These are phyloP conservation scores for Solanum microdontum DNA, from an alignment of 257 asterid genomes.

Conservation along the genomic window DNA sequence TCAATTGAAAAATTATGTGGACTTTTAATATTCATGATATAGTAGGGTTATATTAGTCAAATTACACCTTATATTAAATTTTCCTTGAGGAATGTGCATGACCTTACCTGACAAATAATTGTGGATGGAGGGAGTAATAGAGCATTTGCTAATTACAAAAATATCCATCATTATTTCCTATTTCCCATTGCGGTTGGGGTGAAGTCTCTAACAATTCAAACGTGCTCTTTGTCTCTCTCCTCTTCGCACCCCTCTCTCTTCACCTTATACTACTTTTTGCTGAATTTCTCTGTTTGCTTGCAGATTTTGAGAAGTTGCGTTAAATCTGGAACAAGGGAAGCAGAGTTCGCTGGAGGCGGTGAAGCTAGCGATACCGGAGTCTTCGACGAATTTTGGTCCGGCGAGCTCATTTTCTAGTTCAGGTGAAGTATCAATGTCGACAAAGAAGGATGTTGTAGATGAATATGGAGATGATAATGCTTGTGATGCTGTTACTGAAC, in stretches of 20 bases:
- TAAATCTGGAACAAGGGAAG: not conserved
- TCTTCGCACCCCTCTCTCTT: not conserved
- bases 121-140: too few relatives aligned
- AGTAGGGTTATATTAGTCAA: too few relatives aligned
- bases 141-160: not conserved
- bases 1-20: too few relatives aligned
- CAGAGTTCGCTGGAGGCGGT: slow-evolving; percentile 19
- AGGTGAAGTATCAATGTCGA: slow-evolving; percentile 31
- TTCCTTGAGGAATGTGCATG: too few relatives aligned
- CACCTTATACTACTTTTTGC: not conserved
- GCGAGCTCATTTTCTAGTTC: slow-evolving; percentile 32
- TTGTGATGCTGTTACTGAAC: not conserved
- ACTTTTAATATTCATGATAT: too few relatives aligned
- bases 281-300: not conserved
- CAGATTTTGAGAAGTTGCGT: not conserved
- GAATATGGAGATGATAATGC: slow-evolving; percentile 7
- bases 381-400: slow-evolving; percentile 16
- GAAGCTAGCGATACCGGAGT: slow-evolving; percentile 27
- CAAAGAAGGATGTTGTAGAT: slow-evolving; percentile 26
- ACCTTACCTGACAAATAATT: too few relatives aligned
- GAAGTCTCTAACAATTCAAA: not conserved
- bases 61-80: too few relatives aligned
- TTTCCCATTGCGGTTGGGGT: not conserved
- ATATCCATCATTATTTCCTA: not conserved
- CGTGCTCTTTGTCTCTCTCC: slow-evolving; percentile 2